Evolutionary conservation across 2,329 filamentous ascomycete genomes (phyloP), one percentile per base, ranked within the genome.

Genomic region (Penicillium sp.): DNA sequence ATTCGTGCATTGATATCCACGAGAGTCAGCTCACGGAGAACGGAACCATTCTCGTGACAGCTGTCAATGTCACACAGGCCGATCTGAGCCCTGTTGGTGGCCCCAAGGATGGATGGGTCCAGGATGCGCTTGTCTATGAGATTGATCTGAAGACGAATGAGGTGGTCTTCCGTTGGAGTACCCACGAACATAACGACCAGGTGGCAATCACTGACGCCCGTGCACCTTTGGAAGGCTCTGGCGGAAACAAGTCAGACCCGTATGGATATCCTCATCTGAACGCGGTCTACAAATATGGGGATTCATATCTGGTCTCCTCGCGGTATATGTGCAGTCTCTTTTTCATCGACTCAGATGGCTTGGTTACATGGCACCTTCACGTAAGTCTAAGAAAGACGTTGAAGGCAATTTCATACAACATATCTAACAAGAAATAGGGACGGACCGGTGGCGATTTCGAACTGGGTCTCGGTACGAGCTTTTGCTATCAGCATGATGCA

Each of bases 401-500:
- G 24, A 43, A 39, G 5, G 11, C 6, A 50, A 49, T 24, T 50
- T 24, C 31, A 10, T 11, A 14, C 11, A 11, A 14, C 31, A 2
- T 36, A n/a, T 36, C 34, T 36, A 36, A 52, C 27, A 29, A 40
- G 36, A 16, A 43, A 24, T 18, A 61, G 61, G 61, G 61, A 34
- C 54, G 52, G 50, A 59, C 54, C 42, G 57, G 62, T 34, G 64
- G 58, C 24, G 57, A 60, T 38, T 67, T 64, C 39, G 44, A 50
- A 18, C 44, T 54, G 14, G 42, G 31, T 18, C 49, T 58, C 3
- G 54, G 45, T 7, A 39, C 51, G 42, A 60, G 14, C 21, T 65
- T 64, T 44, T 62, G 60, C 46, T 68, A 58, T 51, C 65, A 67
- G 49, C 67, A 69, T 44, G 52, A 71, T 50, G 61, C 68, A 2